Base-by-base conservation (phyloP, 495 filamentous ascomycete genomes). In the Diplogelasinospora grovesii region DNA sequence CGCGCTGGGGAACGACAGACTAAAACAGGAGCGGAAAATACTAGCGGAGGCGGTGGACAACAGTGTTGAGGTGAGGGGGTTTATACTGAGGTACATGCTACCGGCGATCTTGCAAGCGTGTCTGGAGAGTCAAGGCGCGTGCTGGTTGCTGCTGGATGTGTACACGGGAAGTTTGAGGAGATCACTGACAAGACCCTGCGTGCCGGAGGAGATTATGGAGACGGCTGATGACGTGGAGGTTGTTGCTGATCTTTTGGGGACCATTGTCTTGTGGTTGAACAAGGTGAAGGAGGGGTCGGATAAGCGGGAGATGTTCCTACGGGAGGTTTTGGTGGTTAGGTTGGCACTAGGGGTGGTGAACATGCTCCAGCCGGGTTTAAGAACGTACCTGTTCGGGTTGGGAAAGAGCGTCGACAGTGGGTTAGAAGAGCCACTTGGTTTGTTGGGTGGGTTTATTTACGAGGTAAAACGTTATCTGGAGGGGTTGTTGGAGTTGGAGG, bases 21-120 rank as follows among this genome's bases (percentile, higher is more conserved):
- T 70, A 10, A 39, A 28, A 8, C 48, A 67, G 10, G 69, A 74
- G 43, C 36, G 41, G 9, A 26, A 8, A 2, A 69, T 70, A n/a
- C 39, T 74, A 18, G 46, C 42, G 16, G 54, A 57, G 46, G 68
- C 66, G 2, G 65, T 73, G 64, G 41, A 43, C 9, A 36, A 28
- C 8, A 50, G 66, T 22, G 22, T 38, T 10, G 46, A 65, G 19
- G 61, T 76, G 19, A 40, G 59, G 41, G 52, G 52, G 7, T 76
- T 74, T 44, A 50, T 69, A 46, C 27, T 73, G 27, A 44, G 48
- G 9, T 53, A 36, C 25, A 71, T 71, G 65, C 35, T 73, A 3
- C 69, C 69, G 13, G 57, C 65, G 25, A 54, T 68, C 2, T 50
- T 70, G 15, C 47, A 39, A 36, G 57, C 59, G 1, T 50, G 49